Evolutionary conservation across 192 early-diverging fungal genomes (phyloP), one percentile per base, ranked within the genome.

Genomic region (Coemansia nantahalensis): DNA sequence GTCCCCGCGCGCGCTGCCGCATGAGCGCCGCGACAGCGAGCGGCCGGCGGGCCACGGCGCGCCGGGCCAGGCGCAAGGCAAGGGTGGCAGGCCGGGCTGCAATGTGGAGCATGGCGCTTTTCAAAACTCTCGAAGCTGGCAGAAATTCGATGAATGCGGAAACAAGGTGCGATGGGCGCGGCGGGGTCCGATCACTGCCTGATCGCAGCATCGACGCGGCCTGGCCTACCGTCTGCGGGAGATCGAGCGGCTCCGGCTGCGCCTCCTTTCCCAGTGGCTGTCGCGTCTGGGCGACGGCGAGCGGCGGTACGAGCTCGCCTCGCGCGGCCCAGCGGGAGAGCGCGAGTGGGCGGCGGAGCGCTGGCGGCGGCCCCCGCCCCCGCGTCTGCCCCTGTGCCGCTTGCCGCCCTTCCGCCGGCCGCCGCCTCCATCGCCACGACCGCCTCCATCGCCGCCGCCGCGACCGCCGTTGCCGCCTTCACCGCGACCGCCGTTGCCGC

Each of bases 141-240:
- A n/a, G n/a, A n/a, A n/a, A n/a, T n/a, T n/a, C n/a, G n/a, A n/a
- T n/a, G n/a, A n/a, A n/a, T n/a, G n/a, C n/a, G n/a, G n/a, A n/a
- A n/a, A n/a, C n/a, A n/a, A n/a, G n/a, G n/a, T n/a, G n/a, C n/a
- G n/a, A n/a, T n/a, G n/a, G n/a, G n/a, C n/a, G n/a, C n/a, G n/a
- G n/a, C n/a, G n/a, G n/a, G n/a, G n/a, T n/a, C n/a, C n/a, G n/a
- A n/a, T n/a, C n/a, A n/a, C n/a, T n/a, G n/a, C n/a, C n/a, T n/a
- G n/a, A 28, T 39, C 12, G 16, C 2, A 45, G 21, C 22, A 14
- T 13, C 34, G 42, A 32, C 23, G 43, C 21, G 28, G 39, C n/a
- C n/a, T n/a, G n/a, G n/a, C n/a, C 34, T 54, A 73, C 39, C 70
- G 65, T 48, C 69, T 65, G 50, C 69, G 47, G 24, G 69, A 73